phyloP scores from a whole-genome alignment of 129 eudicot species.

The Saposhnikovia divaricata region DNA sequence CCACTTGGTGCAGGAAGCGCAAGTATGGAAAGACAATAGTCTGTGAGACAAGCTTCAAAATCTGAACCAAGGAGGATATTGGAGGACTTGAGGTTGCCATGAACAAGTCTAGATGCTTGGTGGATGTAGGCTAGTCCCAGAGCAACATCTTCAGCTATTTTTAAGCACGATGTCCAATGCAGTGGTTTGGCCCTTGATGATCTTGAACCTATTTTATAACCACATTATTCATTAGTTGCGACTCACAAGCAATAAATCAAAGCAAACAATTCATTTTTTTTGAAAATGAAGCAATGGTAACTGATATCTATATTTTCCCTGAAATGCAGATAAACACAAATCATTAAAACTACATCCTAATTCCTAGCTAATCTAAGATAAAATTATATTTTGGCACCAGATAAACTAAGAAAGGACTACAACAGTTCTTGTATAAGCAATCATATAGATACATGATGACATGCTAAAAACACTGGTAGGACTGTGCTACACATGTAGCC shows the following conservation, averaged over 20 bases:
- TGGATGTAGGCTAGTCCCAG: conserved; percentile 86
- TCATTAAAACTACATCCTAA: not conserved
- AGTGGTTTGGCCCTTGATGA: conserved; percentile 77
- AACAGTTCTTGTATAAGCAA: not conserved
- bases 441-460: not conserved
- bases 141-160: conserved; percentile 79
- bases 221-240: not conserved
- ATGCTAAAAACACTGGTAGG: not conserved
- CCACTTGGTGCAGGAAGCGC: conserved; percentile 14
- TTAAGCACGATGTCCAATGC: conserved; percentile 89
- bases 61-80: conserved; percentile 83
- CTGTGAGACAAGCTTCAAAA: conserved; percentile 83
- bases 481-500: not conserved
- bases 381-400: not conserved
- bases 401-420: not conserved
- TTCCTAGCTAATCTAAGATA: not conserved
- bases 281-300: not conserved
- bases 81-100: conserved; percentile 76
- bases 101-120: conserved; percentile 88
- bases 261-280: not conserved
- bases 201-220: conserved; percentile 52
- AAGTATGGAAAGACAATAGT: conserved; percentile 65
- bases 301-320: not conserved
- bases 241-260: not conserved
- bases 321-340: not conserved